Base-by-base conservation (phyloP, 148 eudicot species). In the Nepenthes mirabilis region DNA sequence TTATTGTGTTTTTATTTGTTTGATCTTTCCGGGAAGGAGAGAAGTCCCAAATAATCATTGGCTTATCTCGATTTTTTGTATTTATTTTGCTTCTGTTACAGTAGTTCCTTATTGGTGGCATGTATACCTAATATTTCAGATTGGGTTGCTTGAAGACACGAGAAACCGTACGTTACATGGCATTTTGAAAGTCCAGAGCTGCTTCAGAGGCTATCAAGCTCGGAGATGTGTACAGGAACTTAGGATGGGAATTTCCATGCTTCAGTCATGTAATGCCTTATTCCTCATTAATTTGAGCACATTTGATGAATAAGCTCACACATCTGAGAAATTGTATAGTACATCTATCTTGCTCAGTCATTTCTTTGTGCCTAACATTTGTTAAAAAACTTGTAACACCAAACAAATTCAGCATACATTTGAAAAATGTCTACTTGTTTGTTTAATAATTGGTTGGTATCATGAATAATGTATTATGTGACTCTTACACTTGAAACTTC, bases 201-300 rank as follows among this genome's bases (percentile, higher is more conserved):
- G 95, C 65, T 93, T 93, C 70, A 83, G 98, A 78, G 98, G 98
- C 53, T 79, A 93, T 66, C 86, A 80, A 80, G 85, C 96, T 80
- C 91, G 96, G 45, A 54, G 79, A 68, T 53, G 70, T 52, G 63
- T 82, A 40, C 83, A 71, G 68, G 85, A 84, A 58, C 40, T 69
- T 37, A 72, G 59, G 74, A 79, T 68, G 71, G 87, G 96, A 67
- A 81, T 89, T 57, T 60, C 74, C 62, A 67, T 77, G 13, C 81
- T 93, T 65, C 98, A 88, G 70, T 82, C 98, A 80, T 88, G 98
- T 93, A 80, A 65, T 64, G 53, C 61, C 47, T 9, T 45, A 36
- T 65, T 52, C 23, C 34, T n/a, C 2, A 9, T 53, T 23, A 23
- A 23, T 23, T 23, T 23, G 23, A 23, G 23, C 23, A 23, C 23